These are phyloP conservation scores for Podaxis rugospora DNA, from an alignment of 768 basidiomycete species.

Conservation along the genomic window DNA sequence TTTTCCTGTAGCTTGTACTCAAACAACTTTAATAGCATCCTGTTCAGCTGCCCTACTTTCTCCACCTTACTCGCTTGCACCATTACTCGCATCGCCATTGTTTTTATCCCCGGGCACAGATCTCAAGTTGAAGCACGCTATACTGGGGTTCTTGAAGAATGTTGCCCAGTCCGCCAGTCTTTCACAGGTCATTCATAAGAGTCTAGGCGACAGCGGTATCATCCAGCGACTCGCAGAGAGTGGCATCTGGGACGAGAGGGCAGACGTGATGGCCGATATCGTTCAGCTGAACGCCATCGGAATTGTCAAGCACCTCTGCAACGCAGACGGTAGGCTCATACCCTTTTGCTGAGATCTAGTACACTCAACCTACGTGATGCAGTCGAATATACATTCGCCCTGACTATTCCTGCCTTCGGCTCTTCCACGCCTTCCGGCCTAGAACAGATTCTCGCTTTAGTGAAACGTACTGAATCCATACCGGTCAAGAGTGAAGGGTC, in stretches of 20 bases:
- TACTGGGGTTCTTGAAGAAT: conserved; percentile 84
- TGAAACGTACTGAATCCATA: conserved; percentile 74
- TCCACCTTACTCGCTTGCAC: conserved; percentile 60
- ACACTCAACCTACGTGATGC: not conserved
- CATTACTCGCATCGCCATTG: conserved; percentile 49
- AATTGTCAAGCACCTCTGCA: conserved; percentile 84
- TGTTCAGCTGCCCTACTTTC: conserved; percentile 59
- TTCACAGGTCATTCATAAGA: conserved; percentile 50
- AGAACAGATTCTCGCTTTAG: conserved; percentile 67
- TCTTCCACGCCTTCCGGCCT: conserved; percentile 40
- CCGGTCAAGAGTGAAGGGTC: conserved; percentile 88
- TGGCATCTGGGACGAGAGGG: conserved; percentile 63
- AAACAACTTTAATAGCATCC: conserved; percentile 37
- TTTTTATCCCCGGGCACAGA: conserved; percentile 56
- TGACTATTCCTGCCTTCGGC: conserved; percentile 44
- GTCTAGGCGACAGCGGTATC: conserved; percentile 58
- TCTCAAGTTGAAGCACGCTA: conserved; percentile 85
- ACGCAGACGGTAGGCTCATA: conserved; percentile 54
- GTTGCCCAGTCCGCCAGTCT: conserved; percentile 67
- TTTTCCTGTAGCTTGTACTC: conserved; percentile 6
- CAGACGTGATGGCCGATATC: conserved; percentile 78
- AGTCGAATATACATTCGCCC: conserved; percentile 43
- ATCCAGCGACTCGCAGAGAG: conserved; percentile 58
- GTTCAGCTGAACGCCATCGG: conserved; percentile 88
- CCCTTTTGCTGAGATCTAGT: not conserved